phyloP scores from a whole-genome alignment of 441 rosid species.

The Melastoma candidum region DNA sequence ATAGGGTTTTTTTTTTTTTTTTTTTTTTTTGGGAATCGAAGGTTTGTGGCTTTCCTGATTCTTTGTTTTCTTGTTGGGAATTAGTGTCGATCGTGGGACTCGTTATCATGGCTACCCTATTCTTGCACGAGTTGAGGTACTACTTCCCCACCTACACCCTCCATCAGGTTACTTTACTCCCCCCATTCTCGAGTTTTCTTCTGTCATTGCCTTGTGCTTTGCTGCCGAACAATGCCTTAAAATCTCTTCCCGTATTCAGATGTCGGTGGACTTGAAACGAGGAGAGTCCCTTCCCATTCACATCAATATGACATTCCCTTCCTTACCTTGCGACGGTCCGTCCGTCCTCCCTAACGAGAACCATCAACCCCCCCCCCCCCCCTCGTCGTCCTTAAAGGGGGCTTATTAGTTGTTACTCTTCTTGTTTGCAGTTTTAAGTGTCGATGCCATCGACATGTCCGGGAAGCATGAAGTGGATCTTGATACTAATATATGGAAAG shows the following conservation, averaged over 20 bases:
- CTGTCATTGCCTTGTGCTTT: slow-evolving; percentile 6
- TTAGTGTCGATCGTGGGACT: slow-evolving; percentile 78
- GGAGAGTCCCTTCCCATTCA: slow-evolving; percentile 98
- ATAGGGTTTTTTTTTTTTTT: slow-evolving; percentile 24
- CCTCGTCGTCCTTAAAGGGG: slow-evolving; percentile 1
- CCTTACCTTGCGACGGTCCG: slow-evolving; percentile 96
- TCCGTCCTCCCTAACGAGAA: slow-evolving; percentile 8
- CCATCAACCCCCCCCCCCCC: background rate
- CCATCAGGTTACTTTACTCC: slow-evolving; percentile 51
- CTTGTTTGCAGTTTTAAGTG: slow-evolving; percentile 58
- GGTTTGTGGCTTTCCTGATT: background rate
- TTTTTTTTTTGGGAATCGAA: slow-evolving; percentile 18
- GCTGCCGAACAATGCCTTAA: background rate
- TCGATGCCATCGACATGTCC: slow-evolving; percentile 99
- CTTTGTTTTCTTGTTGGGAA: slow-evolving; percentile 13
- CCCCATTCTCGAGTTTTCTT: too few relatives aligned
- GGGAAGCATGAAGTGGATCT: slow-evolving; percentile 99
- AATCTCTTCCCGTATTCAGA: slow-evolving; percentile 28
- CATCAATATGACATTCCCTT: slow-evolving; percentile 92
- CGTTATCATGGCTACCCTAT: slow-evolving; percentile 73
- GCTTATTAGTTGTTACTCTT: slow-evolving; percentile 6
- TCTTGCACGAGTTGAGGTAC: slow-evolving; percentile 82
- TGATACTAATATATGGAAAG: slow-evolving; percentile 98
- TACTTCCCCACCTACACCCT: slow-evolving; percentile 70
- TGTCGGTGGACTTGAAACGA: slow-evolving; percentile 98